Base-by-base conservation (phyloP, 2,329 filamentous ascomycete species). In the Fusarium sp. region DNA sequence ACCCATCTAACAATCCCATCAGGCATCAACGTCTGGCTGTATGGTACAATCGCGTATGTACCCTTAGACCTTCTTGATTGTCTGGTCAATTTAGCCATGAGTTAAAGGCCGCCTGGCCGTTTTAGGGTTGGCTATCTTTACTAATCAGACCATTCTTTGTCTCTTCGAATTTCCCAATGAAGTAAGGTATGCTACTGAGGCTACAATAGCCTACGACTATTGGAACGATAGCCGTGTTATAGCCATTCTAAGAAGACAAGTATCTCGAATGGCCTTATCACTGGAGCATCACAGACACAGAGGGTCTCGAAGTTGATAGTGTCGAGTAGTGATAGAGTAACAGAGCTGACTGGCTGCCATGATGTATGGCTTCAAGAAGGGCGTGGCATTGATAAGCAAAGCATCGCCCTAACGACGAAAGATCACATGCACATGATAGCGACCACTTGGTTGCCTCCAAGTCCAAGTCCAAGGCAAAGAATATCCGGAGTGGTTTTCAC, bases 381-480 rank as follows among this genome's bases (percentile, higher is more conserved):
- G 24, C 38, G 19, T 33, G 26, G 28, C 36, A 15, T 46, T 49
- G 39, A 50, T 50, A 50, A 11, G 43, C n/a, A 55, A 21, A 28
- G 42, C 15, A 45, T 33, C 60, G 33, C 45, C 55, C 45, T 57
- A 38, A 38, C 36, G 36, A 34, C 33, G 26, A 39, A 45, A 24
- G 31, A 69, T 69, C 60, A 69, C 65, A 69, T 62, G 60, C 42
- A 24, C 14, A 64, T 42, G 26, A 42, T 58, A 6, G 28, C 42
- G 36, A 14, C 15, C 33, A 46, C 40, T 52, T 33, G 39, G 34
- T 22, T 46, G 36, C 38, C 17, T 38, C 28, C 21, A 42, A 54
- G 28, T 38, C 28, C 21, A 42, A 54, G 28, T 31, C 5, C 28
- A 31, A 15, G 42, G 49, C 17, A 34, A 42, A 55, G 34, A 42